These are phyloP conservation scores for Aspergillus sparsus DNA, from an alignment of 495 filamentous ascomycete genomes.

Conservation along the genomic window DNA sequence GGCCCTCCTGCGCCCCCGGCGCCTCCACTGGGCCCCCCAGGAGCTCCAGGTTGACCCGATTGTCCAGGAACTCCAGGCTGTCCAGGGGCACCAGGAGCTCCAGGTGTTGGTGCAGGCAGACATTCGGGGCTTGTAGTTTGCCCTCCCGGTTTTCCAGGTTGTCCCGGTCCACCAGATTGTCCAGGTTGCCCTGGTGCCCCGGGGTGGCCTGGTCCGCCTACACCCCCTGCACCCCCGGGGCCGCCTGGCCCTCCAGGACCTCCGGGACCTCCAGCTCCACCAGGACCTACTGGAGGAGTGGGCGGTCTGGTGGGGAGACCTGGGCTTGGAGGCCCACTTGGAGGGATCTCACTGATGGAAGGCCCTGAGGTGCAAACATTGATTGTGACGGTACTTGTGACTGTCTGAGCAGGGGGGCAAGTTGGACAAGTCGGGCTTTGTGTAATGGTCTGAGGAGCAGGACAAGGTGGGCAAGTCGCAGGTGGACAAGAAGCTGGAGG, in stretches of 20 bases:
- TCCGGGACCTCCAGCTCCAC: constrained; percentile 4
- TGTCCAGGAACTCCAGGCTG: constrained; percentile 5
- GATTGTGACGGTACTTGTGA: constrained; percentile 7
- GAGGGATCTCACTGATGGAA: not conserved
- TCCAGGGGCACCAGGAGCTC: not conserved
- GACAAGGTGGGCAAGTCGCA: not conserved
- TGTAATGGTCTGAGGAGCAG: not conserved
- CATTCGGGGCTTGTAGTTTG: not conserved
- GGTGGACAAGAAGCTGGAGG: constrained; percentile 5
- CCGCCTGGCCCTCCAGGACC: not conserved
- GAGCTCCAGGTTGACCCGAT: constrained; percentile 13
- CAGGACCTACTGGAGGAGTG: not conserved
- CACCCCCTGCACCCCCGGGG: not conserved
- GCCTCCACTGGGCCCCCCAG: not conserved
- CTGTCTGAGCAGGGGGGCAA: constrained; percentile 5
- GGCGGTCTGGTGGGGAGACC: not conserved
- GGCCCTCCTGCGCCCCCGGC: not conserved
- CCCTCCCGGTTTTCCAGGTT: constrained; percentile 5
- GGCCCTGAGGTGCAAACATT: constrained; percentile 9
- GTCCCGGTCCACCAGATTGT: constrained; percentile 10
- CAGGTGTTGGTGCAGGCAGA: not conserved
- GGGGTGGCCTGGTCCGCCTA: not conserved
- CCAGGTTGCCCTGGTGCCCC: not conserved
- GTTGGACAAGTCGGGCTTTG: not conserved
- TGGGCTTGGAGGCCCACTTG: not conserved